Evolutionary conservation across 192 early-diverging fungal species (phyloP), one percentile per base, ranked within the genome.

Genomic region (Coemansia asiatica): DNA sequence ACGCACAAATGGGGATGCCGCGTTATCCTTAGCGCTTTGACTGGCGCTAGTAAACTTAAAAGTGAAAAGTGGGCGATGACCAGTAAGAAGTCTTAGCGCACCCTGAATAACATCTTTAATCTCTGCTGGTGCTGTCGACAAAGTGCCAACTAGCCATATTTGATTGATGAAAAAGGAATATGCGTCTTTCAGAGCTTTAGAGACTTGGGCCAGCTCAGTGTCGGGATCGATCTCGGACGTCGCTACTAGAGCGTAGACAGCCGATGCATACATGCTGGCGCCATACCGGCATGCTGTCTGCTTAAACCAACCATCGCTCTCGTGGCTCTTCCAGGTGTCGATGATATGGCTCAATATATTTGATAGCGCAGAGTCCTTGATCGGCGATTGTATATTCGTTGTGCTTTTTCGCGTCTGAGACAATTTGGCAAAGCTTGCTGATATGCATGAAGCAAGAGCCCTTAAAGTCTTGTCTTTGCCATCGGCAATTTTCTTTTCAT

Each of bases 121-220:
- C 50, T 68, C 75, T 7, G 27, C 69, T 9, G 61, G 18, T 0
- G 61, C 57, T 22, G 16, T 31, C 2, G 63, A 25, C 44, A 61
- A n/a, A 26, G 76, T 66, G 28, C 67, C 76, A 0, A 69, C 68
- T n/a, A 70, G 46, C 76, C 76, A 79, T 28, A 74, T 40, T 16
- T 69, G 70, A 7, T 26, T 25, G 3, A 79, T 59, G 21, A 54
- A 79, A 23, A 79, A 67, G 12, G 36, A 31, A 19, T 59, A 69
- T 1, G 62, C 61, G 28, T 15, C 29, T n/a, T 13, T 3, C 7
- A 63, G 53, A 29, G 23, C 48, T 9, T 35, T 33, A 0, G 13
- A 22, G n/a, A 25, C 18, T 44, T 8, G 29, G 16, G 25, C 6
- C 19, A 6, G 15, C 27, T n/a, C 53, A 13, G 44, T 5, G 25